Conservation (phyloP, 2,329 filamentous ascomycete genomes). For the Cercospora janseana region DNA sequence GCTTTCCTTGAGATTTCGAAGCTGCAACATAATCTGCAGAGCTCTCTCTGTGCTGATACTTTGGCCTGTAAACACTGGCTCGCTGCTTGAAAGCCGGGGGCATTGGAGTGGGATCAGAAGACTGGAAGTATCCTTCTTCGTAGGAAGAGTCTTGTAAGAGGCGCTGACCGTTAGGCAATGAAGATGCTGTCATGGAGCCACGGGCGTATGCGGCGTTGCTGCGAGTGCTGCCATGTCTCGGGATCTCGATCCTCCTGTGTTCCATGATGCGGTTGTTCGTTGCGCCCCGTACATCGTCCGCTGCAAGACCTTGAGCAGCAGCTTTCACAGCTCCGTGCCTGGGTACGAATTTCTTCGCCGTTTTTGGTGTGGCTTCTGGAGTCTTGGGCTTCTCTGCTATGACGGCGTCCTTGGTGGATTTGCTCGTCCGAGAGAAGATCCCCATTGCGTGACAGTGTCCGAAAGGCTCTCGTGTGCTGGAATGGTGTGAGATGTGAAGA, state of each 20-base stretch:
- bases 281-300: slow-evolving; percentile 32
- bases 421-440: slow-evolving; percentile 55
- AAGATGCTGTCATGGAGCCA: slow-evolving; percentile 1
- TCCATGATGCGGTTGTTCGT: slow-evolving; percentile 1
- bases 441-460: slow-evolving; percentile 46
- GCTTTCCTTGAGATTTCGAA: slow-evolving; percentile 1
- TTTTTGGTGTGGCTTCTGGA: slow-evolving; percentile 42
- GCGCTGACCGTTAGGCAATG: background rate
- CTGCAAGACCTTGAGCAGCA: slow-evolving; percentile 51
- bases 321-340: slow-evolving; percentile 62
- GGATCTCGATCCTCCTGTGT: slow-evolving; percentile 11
- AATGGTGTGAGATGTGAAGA: background rate
- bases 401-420: slow-evolving; percentile 26
- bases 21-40: slow-evolving; percentile 16
- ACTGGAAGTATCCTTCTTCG: slow-evolving; percentile 5
- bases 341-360: slow-evolving; percentile 60
- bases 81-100: slow-evolving; percentile 12
- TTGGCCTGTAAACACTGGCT: background rate
- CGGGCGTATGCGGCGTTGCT: slow-evolving; percentile 12
- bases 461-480: background rate
- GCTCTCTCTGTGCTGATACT: slow-evolving; percentile 1
- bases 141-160: background rate
- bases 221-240: slow-evolving; percentile 12
- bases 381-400: slow-evolving; percentile 58
- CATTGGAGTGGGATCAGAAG: slow-evolving; percentile 9